Evolutionary conservation across 371 early-diverging fungal genomes (phyloP), one percentile per base, ranked within the genome.

Genomic region (Lichtheimia hyalospora): DNA sequence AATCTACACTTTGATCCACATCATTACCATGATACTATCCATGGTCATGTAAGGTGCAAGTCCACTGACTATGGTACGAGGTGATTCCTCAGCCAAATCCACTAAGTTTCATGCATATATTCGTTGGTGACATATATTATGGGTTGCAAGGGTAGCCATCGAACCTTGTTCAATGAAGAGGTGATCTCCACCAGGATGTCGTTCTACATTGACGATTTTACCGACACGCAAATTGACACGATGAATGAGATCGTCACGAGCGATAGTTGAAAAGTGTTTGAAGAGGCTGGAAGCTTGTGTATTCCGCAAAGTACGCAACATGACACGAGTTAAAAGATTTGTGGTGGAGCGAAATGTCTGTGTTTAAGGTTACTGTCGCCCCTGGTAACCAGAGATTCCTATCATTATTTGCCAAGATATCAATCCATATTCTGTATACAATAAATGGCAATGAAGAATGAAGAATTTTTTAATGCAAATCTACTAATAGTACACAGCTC

Each of bases 51-150:
- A 83, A 40, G 71, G 73, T 13, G 89, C 91, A 7, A 94, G 73
- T 0, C 94, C 94, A 61, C 88, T 88, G 7, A 92, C 91, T 63
- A 94, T 87, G 7, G 86, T 87, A 16, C 94, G 75, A 20, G 88
- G 86, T 1, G 66, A 1, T 20, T 70, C 83, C 51, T 89, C 87
- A 41, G 87, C 85, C n/a, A 82, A 58, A 66, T 89, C 88, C 51
- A 89, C 89, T 72, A 54, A 46, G 2, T 2, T 43, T 25, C 25
- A 46, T 46, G 10, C 21, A 46, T 16, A n/a, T 46, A 46, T 15
- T n/a, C 13, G 21, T 46, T 24, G 43, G 24, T 13, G 34, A n/a
- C 3, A 49, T 3, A 8, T 34, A 8, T 1, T 8, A 34, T 34
- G 7, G 28, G 28, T 10, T 34, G 10, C 8, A 2, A 7, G 34